Evolutionary conservation across 192 early-diverging fungal species (phyloP), one percentile per base, ranked within the genome.

Genomic region (Jimgerdemannia lactiflua): DNA sequence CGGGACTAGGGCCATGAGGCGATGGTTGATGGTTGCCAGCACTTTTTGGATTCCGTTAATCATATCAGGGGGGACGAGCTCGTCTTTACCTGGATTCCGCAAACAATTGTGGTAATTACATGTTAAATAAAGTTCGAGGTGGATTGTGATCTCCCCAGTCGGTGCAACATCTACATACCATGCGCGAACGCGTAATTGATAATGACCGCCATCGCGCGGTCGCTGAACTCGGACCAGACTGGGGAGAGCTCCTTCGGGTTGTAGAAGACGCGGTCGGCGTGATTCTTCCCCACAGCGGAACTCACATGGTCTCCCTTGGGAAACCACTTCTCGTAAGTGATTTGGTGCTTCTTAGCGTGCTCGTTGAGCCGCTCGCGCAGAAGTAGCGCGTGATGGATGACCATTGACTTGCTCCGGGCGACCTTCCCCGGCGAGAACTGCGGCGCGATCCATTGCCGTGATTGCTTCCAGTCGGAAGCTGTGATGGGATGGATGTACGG

Each of bases 101-200:
- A 29, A 29, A 29, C 29, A 29, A 29, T 29, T 29, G 29, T 29
- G 29, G 29, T 29, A n/a, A n/a, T n/a, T n/a, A 29, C 29, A 29
- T 29, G 29, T 29, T 59, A 59, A 59, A 10, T 59, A 2, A 10
- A 59, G 6, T 59, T 59, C 49, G 14, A 59, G 6, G 6, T 6
- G 14, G 0, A 59, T 10, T 14, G 49, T 59, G 49, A 6, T 65
- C 29, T 39, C 43, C 3, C 6, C 2, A 40, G 18, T 42, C 6
- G 10, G 0, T 2, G n/a, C 65, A 4, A 4, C 14, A 4, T 3
- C 18, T 67, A 42, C 64, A 3, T 73, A 73, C 72, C 72, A 39
- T 73, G 72, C 29, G 72, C 72, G 67, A 73, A 73, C 4, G 72
- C 3, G 40, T 65, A 73, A 11, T 73, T 66, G 19, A 73, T 43